Evolutionary conservation across 73 alveolate species (phyloP), one percentile per base, ranked within the genome.

Genomic region (Symbiodinium pilosum): DNA sequence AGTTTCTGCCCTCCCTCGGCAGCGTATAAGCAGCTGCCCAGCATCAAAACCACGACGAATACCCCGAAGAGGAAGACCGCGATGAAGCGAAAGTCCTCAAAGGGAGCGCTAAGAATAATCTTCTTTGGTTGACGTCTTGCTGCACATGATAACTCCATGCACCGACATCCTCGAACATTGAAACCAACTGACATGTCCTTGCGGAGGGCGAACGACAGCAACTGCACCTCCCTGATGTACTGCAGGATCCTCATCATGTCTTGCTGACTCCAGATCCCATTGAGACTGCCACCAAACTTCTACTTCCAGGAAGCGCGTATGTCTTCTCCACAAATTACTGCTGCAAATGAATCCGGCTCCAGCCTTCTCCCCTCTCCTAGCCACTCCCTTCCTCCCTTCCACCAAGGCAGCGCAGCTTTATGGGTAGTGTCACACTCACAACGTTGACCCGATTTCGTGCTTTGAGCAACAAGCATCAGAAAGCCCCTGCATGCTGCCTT

Each of bases 61-160:
- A 87, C 94, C 26, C 84, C 94, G 42, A 87, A 87, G 83, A 87
- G 94, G 28, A 34, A 87, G 39, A 87, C 84, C 30, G 68, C 59
- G 26, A 87, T 87, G 59, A 87, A 43, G 24, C 94, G 84, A n/a
- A 87, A 36, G 30, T 87, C 94, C 41, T 87, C 36, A 18, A 1
- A 8, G 14, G 69, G 69, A 28, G 14, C 21, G n/a, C 21, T 47
- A 16, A 11, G 8, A 47, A 47, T 11, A 16, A 47, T 11, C 64
- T 47, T 47, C 64, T 47, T 47, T 11, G 64, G 64, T 47, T 47
- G 16, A 47, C 16, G 8, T 47, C 8, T 16, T 47, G 64, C 24
- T 47, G 64, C 16, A 47, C 24, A 47, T 47, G 64, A 8, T 47
- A 47, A 47, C 16, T 47, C 16, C 16, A 8, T 16, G n/a, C n/a